Conservation (phyloP, 1,284 basidiomycete genomes). For the Pholiota adiposa region DNA sequence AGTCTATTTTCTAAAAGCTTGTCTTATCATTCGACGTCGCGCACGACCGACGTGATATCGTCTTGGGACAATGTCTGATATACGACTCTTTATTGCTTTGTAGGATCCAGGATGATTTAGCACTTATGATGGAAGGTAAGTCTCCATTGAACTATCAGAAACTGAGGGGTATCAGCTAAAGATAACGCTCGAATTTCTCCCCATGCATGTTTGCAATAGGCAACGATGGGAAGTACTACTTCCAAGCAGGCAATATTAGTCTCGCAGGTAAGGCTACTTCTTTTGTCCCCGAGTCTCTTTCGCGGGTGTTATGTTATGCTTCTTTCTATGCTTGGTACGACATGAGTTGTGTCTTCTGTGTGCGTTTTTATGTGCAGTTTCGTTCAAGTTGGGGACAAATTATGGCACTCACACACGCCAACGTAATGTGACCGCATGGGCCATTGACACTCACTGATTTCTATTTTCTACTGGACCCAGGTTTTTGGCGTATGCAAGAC, state of each 20-base stretch:
- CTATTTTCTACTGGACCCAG: constrained; percentile 37
- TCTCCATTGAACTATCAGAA: constrained; percentile 1
- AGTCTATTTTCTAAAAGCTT: constrained; percentile 30
- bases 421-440: constrained; percentile 19
- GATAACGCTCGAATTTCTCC: neutral
- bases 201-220: constrained; percentile 37
- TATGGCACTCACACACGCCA: neutral
- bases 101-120: constrained; percentile 70
- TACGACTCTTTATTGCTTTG: neutral
- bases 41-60: neutral
- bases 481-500: constrained; percentile 79
- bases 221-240: constrained; percentile 68
- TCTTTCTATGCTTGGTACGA: neutral
- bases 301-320: neutral
- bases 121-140: constrained; percentile 75
- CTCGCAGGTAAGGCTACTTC: constrained; percentile 55
- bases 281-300: neutral
- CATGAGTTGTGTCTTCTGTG: neutral
- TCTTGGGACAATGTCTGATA: neutral
- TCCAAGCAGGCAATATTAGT: constrained; percentile 73
- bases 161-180: neutral
- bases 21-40: neutral
- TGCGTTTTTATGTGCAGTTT: neutral
- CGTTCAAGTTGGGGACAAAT: neutral
- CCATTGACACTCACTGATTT: constrained; percentile 9